A percentile compares a stretch with the other conserved stretches of the same genome.
Conservation (phyloP, 208 protist genomes). For the Acanthamoeba sp. region DNA sequence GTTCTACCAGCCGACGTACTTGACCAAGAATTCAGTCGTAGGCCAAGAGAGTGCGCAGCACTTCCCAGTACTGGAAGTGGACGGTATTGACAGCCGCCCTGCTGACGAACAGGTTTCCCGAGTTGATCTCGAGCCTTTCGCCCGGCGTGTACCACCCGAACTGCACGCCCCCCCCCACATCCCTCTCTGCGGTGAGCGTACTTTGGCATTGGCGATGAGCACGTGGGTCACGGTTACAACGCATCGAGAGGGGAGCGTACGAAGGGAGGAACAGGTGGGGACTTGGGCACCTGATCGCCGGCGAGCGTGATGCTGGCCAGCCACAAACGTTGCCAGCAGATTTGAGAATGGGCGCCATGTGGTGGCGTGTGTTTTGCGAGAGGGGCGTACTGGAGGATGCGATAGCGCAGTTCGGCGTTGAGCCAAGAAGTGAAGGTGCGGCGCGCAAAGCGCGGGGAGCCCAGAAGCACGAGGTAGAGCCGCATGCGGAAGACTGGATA, state of each 20-base stretch:
- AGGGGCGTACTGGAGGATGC: conserved; percentile 28
- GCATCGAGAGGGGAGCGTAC: neutral
- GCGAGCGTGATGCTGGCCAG: conserved; percentile 23
- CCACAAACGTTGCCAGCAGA: neutral
- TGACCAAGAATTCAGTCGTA: neutral
- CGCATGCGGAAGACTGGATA: conserved; percentile 44
- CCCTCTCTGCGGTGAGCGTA: neutral
- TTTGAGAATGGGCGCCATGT: neutral
- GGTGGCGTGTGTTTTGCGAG: neutral
- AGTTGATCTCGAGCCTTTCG: conserved; percentile 35
- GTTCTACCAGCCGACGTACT: too few relatives aligned
- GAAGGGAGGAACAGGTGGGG: conserved; percentile 40
- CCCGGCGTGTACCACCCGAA: conserved; percentile 62
- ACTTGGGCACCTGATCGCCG: conserved; percentile 65
- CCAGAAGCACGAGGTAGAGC: conserved; percentile 41
- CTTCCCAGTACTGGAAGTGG: conserved; percentile 72
- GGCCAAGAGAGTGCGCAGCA: conserved; percentile 62
- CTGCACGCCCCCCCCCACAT: neutral
- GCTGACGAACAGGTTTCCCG: conserved; percentile 2
- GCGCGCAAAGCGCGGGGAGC: conserved; percentile 47
- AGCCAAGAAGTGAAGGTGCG: conserved; percentile 6
- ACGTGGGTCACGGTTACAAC: neutral
- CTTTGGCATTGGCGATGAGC: neutral
- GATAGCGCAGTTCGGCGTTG: conserved; percentile 38
- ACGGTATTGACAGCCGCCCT: neutral